Evolutionary conservation across 352 stramenopile genomes (phyloP).

Genomic region (Phytophthora vignae): DNA sequence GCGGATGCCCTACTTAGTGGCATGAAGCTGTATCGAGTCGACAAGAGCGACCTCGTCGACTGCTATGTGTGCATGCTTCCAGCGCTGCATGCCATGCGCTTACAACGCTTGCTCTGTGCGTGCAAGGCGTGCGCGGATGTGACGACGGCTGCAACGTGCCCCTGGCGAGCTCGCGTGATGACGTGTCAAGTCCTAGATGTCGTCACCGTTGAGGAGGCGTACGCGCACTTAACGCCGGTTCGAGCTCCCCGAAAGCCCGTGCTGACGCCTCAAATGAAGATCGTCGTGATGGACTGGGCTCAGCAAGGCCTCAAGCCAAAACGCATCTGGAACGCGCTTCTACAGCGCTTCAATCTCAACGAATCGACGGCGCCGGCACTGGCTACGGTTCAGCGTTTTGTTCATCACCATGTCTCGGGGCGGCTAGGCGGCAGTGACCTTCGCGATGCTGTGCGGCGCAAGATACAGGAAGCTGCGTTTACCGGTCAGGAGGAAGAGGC

Average conservation of each 20-base stretch:
- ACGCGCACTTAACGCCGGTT: conserved; percentile 2
- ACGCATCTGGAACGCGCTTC: conserved; percentile 17
- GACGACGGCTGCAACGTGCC: background rate
- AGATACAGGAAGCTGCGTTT: background rate
- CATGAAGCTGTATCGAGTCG: conserved; percentile 6
- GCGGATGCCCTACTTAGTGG: too few species aligned
- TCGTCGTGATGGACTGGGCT: conserved; percentile 2
- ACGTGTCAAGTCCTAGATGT: conserved; percentile 3
- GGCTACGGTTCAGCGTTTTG: background rate
- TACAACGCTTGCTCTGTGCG: background rate
- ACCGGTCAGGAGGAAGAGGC: conserved; percentile 22
- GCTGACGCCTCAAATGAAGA: conserved; percentile 24
- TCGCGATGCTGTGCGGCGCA: background rate
- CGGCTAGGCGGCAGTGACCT: conserved; percentile 18
- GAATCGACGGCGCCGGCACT: background rate
- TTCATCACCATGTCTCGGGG: conserved; percentile 9
- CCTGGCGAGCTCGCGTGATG: conserved; percentile 21
- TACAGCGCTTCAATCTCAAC: conserved; percentile 13
- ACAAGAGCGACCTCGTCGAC: conserved; percentile 7
- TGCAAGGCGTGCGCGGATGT: conserved; percentile 2
- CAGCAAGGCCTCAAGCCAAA: conserved; percentile 17
- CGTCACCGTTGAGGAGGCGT: conserved; percentile 19
- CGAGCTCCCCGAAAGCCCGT: background rate
- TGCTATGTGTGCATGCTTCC: conserved; percentile 10
- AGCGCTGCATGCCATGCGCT: conserved; percentile 2